A percentile compares a stretch with the other conserved stretches of the same genome.
These are phyloP conservation scores for Copromyces sp. DNA, from an alignment of 495 filamentous ascomycete species.

Conservation along the genomic window DNA sequence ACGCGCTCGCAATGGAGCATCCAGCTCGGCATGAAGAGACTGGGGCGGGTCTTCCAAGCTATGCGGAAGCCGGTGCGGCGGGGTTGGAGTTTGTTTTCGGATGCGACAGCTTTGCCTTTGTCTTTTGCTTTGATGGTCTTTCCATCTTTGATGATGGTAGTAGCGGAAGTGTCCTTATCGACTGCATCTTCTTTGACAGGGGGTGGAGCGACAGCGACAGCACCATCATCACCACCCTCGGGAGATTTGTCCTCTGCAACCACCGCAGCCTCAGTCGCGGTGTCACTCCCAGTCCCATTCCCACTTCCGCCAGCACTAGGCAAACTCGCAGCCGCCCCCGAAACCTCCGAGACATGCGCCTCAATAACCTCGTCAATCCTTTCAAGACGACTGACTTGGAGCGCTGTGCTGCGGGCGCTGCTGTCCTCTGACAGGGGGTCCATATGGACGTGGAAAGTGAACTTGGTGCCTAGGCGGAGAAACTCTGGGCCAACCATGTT, in stretches of 20 bases:
- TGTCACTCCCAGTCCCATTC: background rate
- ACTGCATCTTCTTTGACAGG: background rate
- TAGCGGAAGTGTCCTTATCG: background rate
- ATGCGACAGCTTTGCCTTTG: background rate
- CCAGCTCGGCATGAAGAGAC: slow-evolving; percentile 10
- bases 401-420: slow-evolving; percentile 2
- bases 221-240: background rate
- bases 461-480: slow-evolving; percentile 17
- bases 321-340: background rate
- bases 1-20: slow-evolving; percentile 27
- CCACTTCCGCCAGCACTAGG: background rate
- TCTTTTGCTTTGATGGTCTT: background rate
- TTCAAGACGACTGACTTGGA: slow-evolving; percentile 24
- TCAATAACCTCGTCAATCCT: slow-evolving; percentile 9
- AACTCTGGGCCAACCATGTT: background rate
- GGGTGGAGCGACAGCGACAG: background rate
- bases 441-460: slow-evolving; percentile 27
- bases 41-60: slow-evolving; percentile 17
- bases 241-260: background rate
- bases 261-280: background rate
- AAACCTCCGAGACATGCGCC: background rate
- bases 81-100: background rate
- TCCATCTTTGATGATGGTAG: background rate
- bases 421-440: slow-evolving; percentile 1
- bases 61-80: slow-evolving; percentile 20